Base-by-base conservation (phyloP, 257 asterid species). In the Ilex aquifolium region DNA sequence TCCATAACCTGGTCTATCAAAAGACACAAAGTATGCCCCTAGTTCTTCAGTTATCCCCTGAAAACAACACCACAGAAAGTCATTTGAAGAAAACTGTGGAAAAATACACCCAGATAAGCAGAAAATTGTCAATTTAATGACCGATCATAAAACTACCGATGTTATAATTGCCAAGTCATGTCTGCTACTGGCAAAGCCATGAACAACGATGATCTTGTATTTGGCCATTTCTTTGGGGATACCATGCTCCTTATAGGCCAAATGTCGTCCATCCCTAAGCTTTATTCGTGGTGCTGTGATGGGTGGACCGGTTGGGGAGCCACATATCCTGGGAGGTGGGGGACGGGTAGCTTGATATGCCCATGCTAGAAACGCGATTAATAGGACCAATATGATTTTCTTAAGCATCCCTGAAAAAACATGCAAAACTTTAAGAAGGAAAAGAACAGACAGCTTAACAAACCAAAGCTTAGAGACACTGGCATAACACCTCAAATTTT, bases 1-100 rank as follows among this genome's bases (percentile, higher is more conserved):
- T 60, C 94, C 95, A 60, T 88, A 88, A 57, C 95, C 94, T 3
- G 94, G 86, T 67, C 94, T 82, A 68, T 85, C 95, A 66, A 88
- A 88, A 27, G 88, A 61, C 70, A 88, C 91, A 0, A 88, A 59
- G 68, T 88, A 77, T 13, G 74, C 73, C 48, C 95, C 87, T 51
- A 85, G 72, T 60, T 81, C 79, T 60, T 85, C 81, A 3, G 79
- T 80, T 62, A 74, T 56, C 59, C 72, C 83, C 95, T 88, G 79
- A 63, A 62, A 63, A 14, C 27, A 21, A 13, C 48, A 9, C 54
- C 61, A 0, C 7, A 2, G 27, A 21, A 68, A 62, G 3, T 57
- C 63, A 56, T 57, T 58, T 42, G 48, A 39, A 21, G 27, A 21
- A 0, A 21, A 21, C 27, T 21, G 27, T 21, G 27, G 27, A 1